Conservation (phyloP, 441 rosid genomes). For the Omphalea diandra region DNA sequence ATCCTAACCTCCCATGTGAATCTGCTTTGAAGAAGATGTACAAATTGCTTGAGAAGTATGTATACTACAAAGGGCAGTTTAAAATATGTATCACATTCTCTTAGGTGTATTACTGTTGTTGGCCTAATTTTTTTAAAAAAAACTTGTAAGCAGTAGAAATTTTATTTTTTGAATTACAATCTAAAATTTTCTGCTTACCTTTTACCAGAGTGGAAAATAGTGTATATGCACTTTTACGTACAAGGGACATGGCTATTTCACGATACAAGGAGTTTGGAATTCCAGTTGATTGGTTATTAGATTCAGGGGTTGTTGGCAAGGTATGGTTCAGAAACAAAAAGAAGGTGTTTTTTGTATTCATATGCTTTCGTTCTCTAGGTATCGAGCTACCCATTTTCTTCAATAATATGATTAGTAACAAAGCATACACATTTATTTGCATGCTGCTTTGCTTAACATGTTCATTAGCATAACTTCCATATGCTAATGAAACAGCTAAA, state of each 20-base stretch:
- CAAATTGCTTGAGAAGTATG: slow-evolving; percentile 91
- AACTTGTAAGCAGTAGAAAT: not conserved
- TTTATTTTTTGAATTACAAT: not conserved
- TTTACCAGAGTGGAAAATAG: slow-evolving; percentile 81
- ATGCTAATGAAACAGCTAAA: slow-evolving; percentile 2
- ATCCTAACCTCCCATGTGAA: slow-evolving; percentile 78
- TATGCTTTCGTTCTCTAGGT: not conserved
- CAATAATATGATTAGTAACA: not conserved
- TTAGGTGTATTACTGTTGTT: not conserved
- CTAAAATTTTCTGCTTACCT: slow-evolving; percentile 8
- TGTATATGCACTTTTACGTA: slow-evolving; percentile 84
- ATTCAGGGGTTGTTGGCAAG: slow-evolving; percentile 95
- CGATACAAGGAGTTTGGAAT: slow-evolving; percentile 83
- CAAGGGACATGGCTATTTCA: slow-evolving; percentile 93
- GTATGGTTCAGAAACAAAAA: slow-evolving; percentile 32
- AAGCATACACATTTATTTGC: not conserved
- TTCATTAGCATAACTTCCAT: not conserved
- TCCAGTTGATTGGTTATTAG: slow-evolving; percentile 79
- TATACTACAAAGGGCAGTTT: not conserved
- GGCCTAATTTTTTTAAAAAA: not conserved
- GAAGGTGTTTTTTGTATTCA: not conserved
- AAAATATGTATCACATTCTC: not conserved
- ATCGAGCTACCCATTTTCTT: not conserved
- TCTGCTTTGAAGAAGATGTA: slow-evolving; percentile 93
- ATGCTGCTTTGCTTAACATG: not conserved